Percentiles rank a stretch among this genome's conserved stretches.
These are phyloP conservation scores for Oxyria digyna DNA, from an alignment of 148 eudicot genomes.

Conservation along the genomic window DNA sequence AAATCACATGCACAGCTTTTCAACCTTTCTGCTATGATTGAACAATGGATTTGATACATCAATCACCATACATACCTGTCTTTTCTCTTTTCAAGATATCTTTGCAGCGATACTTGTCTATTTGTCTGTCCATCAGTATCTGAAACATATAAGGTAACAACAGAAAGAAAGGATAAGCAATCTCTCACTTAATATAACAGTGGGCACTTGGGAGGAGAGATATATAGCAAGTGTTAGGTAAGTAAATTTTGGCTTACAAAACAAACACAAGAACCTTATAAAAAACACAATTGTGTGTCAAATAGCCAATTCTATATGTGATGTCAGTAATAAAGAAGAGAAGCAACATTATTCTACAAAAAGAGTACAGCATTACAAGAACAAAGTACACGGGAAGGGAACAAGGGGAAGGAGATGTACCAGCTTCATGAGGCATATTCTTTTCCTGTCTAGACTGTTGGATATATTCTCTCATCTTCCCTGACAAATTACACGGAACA, in stretches of 20 bases:
- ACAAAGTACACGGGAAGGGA: no score
- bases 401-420: slow-evolving; percentile 6
- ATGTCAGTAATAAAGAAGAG: not conserved
- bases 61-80: slow-evolving; percentile 49
- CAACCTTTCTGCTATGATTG: not conserved
- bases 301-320: not conserved
- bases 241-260: not conserved
- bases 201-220: not conserved
- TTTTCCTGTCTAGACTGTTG: slow-evolving; percentile 16
- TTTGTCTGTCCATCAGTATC: slow-evolving; percentile 51
- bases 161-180: slow-evolving; percentile 5
- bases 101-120: slow-evolving; percentile 51
- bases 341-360: not conserved
- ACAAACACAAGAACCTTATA: not conserved
- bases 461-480: slow-evolving; percentile 15
- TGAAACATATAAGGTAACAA: slow-evolving; percentile 10
- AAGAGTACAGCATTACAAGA: not conserved
- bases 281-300: not conserved
- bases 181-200: not conserved
- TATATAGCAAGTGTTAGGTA: not conserved
- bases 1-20: not conserved
- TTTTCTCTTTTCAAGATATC: slow-evolving; percentile 54
- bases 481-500: slow-evolving; percentile 8
- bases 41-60: not conserved
- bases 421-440: slow-evolving; percentile 16